phyloP scores from a whole-genome alignment of 495 filamentous ascomycete species.

The Polyplosphaeria fusca region DNA sequence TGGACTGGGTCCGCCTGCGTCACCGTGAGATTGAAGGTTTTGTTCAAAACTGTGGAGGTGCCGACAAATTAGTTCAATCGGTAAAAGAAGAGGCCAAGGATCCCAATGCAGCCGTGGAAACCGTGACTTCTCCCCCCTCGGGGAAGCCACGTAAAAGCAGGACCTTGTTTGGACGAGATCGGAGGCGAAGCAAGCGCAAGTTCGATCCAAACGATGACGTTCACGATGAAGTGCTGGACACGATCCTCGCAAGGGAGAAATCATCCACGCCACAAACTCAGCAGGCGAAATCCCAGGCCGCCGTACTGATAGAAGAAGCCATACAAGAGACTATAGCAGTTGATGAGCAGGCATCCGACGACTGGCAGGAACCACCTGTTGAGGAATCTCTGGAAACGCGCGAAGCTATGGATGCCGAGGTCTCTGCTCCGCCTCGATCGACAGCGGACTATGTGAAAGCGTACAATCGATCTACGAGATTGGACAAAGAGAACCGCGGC shows the following conservation, averaged over 20 bases:
- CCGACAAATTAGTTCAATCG: neutral
- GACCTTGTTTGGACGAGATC: slow-evolving; percentile 8
- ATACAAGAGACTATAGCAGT: neutral
- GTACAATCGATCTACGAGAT: slow-evolving; percentile 31
- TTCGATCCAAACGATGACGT: slow-evolving; percentile 12
- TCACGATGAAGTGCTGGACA: neutral
- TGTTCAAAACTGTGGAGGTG: slow-evolving; percentile 11
- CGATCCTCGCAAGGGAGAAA: slow-evolving; percentile 8
- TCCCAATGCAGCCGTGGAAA: neutral
- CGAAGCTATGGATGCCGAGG: neutral
- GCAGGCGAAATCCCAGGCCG: neutral
- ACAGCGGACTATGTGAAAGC: slow-evolving; percentile 15
- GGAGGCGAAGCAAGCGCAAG: slow-evolving; percentile 19
- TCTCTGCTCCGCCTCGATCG: slow-evolving; percentile 7
- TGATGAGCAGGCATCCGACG: neutral
- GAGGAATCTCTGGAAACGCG: neutral
- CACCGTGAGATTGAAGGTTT: slow-evolving; percentile 12
- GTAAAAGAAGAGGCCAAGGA: slow-evolving; percentile 1
- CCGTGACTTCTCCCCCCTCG: neutral
- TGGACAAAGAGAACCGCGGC: slow-evolving; percentile 31
- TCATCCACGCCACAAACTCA: neutral
- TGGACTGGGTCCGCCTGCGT: slow-evolving; percentile 27
- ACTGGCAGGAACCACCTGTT: neutral
- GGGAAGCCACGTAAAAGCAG: slow-evolving; percentile 7
- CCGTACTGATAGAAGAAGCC: neutral